Evolutionary conservation across 1,139 yeast species (phyloP).

Genomic region (Sugiyamaella sp.): DNA sequence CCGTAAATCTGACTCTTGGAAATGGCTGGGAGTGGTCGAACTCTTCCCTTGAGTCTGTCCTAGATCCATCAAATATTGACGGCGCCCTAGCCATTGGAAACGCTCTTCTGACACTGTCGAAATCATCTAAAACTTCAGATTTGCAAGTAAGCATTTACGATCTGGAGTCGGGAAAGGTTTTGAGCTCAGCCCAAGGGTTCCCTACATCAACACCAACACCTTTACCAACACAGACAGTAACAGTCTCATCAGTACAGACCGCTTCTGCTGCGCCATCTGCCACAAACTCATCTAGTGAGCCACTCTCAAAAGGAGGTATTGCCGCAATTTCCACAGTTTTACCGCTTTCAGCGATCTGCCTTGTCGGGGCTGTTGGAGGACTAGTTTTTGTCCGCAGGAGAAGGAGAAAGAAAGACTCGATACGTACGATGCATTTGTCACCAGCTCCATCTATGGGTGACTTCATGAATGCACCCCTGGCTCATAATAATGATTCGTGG

Average conservation of each 20-base stretch:
- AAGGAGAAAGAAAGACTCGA: constrained; percentile 19
- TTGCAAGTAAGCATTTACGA: constrained; percentile 15
- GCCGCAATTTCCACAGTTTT: constrained; percentile 43
- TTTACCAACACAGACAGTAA: constrained; percentile 32
- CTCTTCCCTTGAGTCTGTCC: constrained; percentile 27
- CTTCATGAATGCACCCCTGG: constrained; percentile 19
- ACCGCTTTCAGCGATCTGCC: constrained; percentile 37
- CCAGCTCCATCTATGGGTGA: constrained; percentile 28
- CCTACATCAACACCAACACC: constrained; percentile 20
- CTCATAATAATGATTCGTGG: constrained; percentile 24
- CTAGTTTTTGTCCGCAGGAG: constrained; percentile 30
- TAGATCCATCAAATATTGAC: constrained; percentile 31
- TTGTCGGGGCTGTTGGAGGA: constrained; percentile 31
- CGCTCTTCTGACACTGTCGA: constrained; percentile 43
- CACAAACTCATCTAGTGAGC: constrained; percentile 18
- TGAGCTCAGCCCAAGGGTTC: constrained; percentile 19
- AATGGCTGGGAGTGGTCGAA: constrained; percentile 52
- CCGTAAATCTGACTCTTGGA: constrained; percentile 46
- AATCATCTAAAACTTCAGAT: constrained; percentile 7
- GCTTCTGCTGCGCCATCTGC: constrained; percentile 30
- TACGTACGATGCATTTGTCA: constrained; percentile 22
- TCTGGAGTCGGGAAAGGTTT: constrained; percentile 9
- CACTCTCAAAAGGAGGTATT: constrained; percentile 36
- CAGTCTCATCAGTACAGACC: constrained; percentile 35
- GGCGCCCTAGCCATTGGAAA: constrained; percentile 49